Conservation (phyloP, 768 basidiomycete species). For the Candolleomyces eurysporus region DNA sequence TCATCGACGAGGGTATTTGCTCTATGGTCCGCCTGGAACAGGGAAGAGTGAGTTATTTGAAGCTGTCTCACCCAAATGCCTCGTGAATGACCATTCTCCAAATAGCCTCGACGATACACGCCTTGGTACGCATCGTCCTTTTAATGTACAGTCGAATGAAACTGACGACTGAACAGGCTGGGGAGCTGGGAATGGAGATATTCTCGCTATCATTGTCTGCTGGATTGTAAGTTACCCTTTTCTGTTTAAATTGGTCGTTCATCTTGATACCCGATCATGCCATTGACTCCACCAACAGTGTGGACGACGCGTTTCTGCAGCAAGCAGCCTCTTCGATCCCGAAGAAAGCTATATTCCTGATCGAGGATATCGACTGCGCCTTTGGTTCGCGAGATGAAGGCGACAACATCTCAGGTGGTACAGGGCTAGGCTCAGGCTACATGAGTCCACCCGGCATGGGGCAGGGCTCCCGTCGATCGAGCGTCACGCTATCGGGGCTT, state of each 20-base stretch:
- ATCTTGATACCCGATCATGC: background rate
- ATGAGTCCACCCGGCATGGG: slow-evolving; percentile 6
- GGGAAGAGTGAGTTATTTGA: slow-evolving; percentile 48
- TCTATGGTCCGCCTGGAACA: slow-evolving; percentile 61
- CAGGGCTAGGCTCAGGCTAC: background rate
- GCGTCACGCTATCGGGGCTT: slow-evolving; percentile 53
- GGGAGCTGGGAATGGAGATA: slow-evolving; percentile 82
- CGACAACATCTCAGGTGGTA: slow-evolving; percentile 19
- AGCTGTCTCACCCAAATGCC: background rate
- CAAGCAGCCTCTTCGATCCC: slow-evolving; percentile 46
- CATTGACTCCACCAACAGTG: slow-evolving; percentile 23
- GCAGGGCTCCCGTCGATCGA: slow-evolving; percentile 17
- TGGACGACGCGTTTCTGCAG: slow-evolving; percentile 50
- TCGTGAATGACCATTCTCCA: slow-evolving; percentile 26
- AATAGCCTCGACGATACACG: slow-evolving; percentile 53
- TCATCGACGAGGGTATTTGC: slow-evolving; percentile 53
- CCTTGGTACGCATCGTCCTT: slow-evolving; percentile 31
- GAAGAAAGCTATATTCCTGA: slow-evolving; percentile 51
- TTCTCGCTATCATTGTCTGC: slow-evolving; percentile 58
- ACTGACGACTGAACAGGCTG: slow-evolving; percentile 29
- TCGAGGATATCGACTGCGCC: slow-evolving; percentile 63
- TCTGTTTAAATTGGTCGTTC: background rate
- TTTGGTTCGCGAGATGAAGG: slow-evolving; percentile 48
- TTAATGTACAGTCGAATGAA: background rate
- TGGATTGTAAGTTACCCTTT: slow-evolving; percentile 33